Evolutionary conservation across 2,329 filamentous ascomycete species (phyloP).

Genomic region (Lachnellula arida): DNA sequence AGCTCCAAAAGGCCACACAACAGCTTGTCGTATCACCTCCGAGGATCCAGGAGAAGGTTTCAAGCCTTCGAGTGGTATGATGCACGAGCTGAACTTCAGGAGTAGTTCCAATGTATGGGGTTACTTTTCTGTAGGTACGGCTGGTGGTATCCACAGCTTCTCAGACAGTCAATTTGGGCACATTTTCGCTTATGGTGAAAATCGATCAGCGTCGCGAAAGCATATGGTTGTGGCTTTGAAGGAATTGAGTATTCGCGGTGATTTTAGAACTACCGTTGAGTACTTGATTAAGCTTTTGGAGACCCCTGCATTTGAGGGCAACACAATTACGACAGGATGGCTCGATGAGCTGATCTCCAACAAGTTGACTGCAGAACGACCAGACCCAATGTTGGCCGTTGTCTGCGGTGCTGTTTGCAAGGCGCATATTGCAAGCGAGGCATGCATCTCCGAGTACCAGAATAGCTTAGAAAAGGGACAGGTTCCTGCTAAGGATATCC

Average conservation of each 20-base stretch:
- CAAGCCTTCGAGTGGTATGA: constrained; percentile 98
- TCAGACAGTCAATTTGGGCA: constrained; percentile 98
- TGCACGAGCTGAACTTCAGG: constrained; percentile 98
- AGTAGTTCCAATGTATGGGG: constrained; percentile 99
- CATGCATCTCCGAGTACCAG: constrained; percentile 80
- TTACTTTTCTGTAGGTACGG: constrained; percentile 98
- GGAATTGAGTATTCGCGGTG: constrained; percentile 98
- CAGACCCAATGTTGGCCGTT: constrained; percentile 89
- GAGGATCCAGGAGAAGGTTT: constrained; percentile 98
- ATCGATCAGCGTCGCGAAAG: constrained; percentile 89
- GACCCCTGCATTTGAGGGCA: constrained; percentile 96
- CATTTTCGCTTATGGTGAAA: constrained; percentile 98
- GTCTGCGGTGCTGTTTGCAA: constrained; percentile 93
- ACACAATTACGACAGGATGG: constrained; percentile 99
- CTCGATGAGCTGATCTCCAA: constrained; percentile 98
- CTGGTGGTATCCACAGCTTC: constrained; percentile 97
- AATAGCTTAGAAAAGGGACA: constrained; percentile 93
- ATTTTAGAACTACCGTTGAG: constrained; percentile 97
- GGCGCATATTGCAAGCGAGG: constrained; percentile 90
- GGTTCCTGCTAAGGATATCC: constrained; percentile 90
- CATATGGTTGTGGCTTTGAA: constrained; percentile 99
- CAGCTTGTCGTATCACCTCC: constrained; percentile 97
- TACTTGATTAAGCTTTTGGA: constrained; percentile 98
- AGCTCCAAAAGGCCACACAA: constrained; percentile 92
- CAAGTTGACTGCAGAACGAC: constrained; percentile 91